These are phyloP conservation scores for Kodamaea leandrae DNA, from an alignment of 805 yeast genomes.

Conservation along the genomic window DNA sequence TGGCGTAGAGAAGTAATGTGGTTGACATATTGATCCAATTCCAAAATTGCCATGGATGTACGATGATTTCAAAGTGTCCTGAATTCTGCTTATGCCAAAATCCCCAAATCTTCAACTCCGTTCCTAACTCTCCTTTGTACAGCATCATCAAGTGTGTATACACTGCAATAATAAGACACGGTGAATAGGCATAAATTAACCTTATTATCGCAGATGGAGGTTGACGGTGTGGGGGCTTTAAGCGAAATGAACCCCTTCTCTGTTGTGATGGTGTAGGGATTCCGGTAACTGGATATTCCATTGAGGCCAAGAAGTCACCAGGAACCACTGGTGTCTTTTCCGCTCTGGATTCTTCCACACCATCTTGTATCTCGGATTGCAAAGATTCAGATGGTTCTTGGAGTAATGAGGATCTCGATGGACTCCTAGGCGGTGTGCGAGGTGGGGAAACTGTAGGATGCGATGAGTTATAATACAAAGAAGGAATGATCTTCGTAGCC, in stretches of 20 bases:
- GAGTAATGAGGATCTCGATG: slow-evolving; percentile 10
- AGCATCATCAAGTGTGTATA: slow-evolving; percentile 93
- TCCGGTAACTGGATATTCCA: not conserved
- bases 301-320: not conserved
- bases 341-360: not conserved
- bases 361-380: not conserved
- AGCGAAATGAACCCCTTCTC: slow-evolving; percentile 13
- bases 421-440: slow-evolving; percentile 32
- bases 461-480: slow-evolving; percentile 46
- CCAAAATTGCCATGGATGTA: slow-evolving; percentile 94
- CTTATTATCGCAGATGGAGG: slow-evolving; percentile 43
- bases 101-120: slow-evolving; percentile 60
- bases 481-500: slow-evolving; percentile 92
- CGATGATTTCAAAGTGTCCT: slow-evolving; percentile 25
- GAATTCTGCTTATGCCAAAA: slow-evolving; percentile 35
- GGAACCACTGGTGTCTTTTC: not conserved
- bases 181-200: slow-evolving; percentile 82
- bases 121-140: slow-evolving; percentile 72
- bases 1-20: slow-evolving; percentile 73
- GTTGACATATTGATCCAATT: slow-evolving; percentile 90
- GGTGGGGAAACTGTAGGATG: slow-evolving; percentile 36
- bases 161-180: slow-evolving; percentile 91
- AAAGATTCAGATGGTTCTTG: slow-evolving; percentile 1
- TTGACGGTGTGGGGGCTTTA: slow-evolving; percentile 17
- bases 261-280: slow-evolving; percentile 2